Base-by-base conservation (phyloP, 2,329 filamentous ascomycete species). In the Tolypocladium tropicale region DNA sequence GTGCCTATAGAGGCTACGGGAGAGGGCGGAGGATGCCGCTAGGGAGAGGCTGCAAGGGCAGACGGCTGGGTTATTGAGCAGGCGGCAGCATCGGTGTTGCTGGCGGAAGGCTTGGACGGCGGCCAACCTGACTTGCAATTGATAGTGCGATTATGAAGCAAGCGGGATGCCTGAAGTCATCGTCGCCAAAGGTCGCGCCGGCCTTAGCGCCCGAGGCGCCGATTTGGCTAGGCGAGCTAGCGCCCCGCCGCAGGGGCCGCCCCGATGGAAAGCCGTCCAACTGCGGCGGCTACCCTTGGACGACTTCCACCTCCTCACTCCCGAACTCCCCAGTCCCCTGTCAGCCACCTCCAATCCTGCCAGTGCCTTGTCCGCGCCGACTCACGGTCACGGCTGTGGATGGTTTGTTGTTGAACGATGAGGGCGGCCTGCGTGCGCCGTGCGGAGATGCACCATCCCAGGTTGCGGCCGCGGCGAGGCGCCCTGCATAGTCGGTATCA, bases 361-460 rank as follows among this genome's bases (percentile, higher is more conserved):
- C n/a, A n/a, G n/a, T n/a, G n/a, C 5, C 23, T 28, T 18, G 43
- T 16, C 23, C 43, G 43, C 11, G 9, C 23, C 41, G 25, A 37
- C 28, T 23, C 52, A 54, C 43, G 32, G 53, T 41, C 48, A 16
- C 32, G 33, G 30, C 37, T 16, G 52, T 58, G 52, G 41, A 68
- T 69, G 67, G 58, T 63, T 55, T 58, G 41, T 43, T 53, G 48
- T 57, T 54, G 52, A n/a, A 65, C 59, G 56, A 71, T 73, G 70
- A 70, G 60, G 54, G 64, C 63, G 61, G 65, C 66, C 64, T 56
- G 65, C 46, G 55, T 63, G 54, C 65, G 69, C 54, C 66, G 61
- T 28, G 46, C 46, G 18, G 46, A 50, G 18, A 50, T 50, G 46
- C 46, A 21, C 14, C 46, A 50, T 33, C 28, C 46, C 28, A 18